These are phyloP conservation scores for Coniferiporia sulphurascens DNA, from an alignment of 1,284 basidiomycete genomes.

Conservation along the genomic window DNA sequence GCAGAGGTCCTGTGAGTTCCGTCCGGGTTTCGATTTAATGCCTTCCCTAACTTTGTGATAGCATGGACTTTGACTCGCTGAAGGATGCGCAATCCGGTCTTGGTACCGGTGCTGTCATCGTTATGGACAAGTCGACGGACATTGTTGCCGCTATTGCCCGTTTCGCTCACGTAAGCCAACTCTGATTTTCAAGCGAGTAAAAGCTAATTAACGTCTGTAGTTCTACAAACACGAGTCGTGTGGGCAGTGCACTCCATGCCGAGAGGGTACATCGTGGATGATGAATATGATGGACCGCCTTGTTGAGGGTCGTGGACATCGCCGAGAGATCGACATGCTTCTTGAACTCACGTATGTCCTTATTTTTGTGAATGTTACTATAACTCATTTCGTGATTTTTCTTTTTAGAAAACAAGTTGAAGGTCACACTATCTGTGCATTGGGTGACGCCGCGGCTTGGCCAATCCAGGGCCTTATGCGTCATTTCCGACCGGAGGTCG, in stretches of 20 bases:
- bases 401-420: constrained; percentile 84
- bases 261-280: constrained; percentile 97
- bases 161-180: constrained; percentile 68
- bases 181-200: not conserved
- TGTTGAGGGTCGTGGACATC: constrained; percentile 84
- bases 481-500: constrained; percentile 94
- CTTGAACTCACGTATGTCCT: constrained; percentile 76
- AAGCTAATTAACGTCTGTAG: constrained; percentile 27
- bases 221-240: constrained; percentile 99
- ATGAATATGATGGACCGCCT: constrained; percentile 97
- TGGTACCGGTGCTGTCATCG: constrained; percentile 97
- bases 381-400: not conserved
- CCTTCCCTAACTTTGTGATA: constrained; percentile 27
- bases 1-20: constrained; percentile 76
- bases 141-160: constrained; percentile 90
- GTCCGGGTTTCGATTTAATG: not conserved
- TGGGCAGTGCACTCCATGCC: constrained; percentile 96
- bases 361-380: not conserved
- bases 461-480: constrained; percentile 96
- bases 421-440: constrained; percentile 92
- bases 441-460: constrained; percentile 98
- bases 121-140: constrained; percentile 98
- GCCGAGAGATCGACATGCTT: constrained; percentile 96
- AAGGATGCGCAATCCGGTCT: constrained; percentile 94
- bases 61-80: constrained; percentile 98